Conservation (phyloP, 2,329 filamentous ascomycete species). For the Thermomyces lanuginosus region DNA sequence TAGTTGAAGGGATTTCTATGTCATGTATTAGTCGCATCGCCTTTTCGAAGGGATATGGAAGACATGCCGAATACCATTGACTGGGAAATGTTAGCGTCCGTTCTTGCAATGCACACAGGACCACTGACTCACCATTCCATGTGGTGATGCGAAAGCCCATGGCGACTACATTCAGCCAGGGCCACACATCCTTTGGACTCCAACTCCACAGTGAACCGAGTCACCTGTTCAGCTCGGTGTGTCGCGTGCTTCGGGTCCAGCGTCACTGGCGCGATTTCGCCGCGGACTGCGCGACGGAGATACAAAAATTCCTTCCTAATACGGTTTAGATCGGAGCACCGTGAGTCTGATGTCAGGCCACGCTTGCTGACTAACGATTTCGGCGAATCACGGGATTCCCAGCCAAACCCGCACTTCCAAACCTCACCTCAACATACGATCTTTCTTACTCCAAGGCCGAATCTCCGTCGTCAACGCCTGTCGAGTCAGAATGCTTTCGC, state of each 20-base stretch:
- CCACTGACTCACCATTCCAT: constrained; percentile 56
- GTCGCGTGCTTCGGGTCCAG: constrained; percentile 10
- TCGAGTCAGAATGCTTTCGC: constrained; percentile 43
- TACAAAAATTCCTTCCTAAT: too few species aligned
- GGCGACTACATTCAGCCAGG: constrained; percentile 10
- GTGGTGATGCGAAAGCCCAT: constrained; percentile 71
- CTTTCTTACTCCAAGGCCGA: too few species aligned
- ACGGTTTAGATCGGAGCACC: too few species aligned
- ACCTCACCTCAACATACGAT: constrained; percentile 5
- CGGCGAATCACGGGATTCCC: constrained; percentile 17
- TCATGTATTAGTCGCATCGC: constrained; percentile 2
- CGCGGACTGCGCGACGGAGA: too few species aligned
- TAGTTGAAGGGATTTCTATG: constrained; percentile 66
- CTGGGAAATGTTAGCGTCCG: constrained; percentile 25
- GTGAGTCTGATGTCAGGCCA: constrained; percentile 4
- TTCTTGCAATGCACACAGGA: background rate
- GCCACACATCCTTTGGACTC: constrained; percentile 1
- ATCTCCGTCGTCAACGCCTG: constrained; percentile 9
- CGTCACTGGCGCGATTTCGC: constrained; percentile 9
- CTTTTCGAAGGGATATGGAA: too few species aligned
- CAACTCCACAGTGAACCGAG: background rate
- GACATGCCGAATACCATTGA: constrained; percentile 59
- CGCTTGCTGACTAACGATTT: too few species aligned
- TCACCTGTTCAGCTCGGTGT: constrained; percentile 5
- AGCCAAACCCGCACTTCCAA: constrained; percentile 10